Percentiles rank a stretch among this genome's conserved stretches.
These are phyloP conservation scores for Chlamydomonas sphaeroides DNA, from an alignment of 139 green algal genomes.

Conservation along the genomic window DNA sequence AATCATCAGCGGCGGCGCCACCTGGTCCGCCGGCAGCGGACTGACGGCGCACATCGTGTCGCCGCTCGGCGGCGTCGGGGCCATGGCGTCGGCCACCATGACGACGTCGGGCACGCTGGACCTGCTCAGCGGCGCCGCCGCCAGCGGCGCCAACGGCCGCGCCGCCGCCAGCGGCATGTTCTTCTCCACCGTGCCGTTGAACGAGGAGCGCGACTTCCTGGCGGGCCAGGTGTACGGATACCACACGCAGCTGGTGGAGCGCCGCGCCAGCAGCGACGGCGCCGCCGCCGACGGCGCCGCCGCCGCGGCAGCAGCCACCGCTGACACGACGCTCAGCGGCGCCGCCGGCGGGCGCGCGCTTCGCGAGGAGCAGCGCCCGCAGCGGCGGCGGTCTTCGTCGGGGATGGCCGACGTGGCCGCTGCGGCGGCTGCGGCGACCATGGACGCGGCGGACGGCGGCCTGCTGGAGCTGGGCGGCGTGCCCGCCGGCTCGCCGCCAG, in stretches of 20 bases:
- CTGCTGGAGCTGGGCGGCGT: background rate
- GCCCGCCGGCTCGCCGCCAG: background rate
- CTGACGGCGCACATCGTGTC: no score
- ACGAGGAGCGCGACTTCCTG: slow-evolving; percentile 35
- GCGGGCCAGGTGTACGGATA: slow-evolving; percentile 27
- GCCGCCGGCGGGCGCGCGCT: slow-evolving; percentile 33
- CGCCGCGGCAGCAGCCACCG: background rate
- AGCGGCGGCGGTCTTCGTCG: background rate
- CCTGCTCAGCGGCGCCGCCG: background rate
- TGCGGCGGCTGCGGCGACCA: background rate
- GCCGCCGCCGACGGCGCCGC: background rate
- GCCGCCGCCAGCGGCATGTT: background rate
- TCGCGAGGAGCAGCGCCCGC: slow-evolving; percentile 15
- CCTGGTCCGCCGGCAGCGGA: background rate
- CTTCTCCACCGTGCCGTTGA: slow-evolving; percentile 5
- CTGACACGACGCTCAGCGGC: background rate
- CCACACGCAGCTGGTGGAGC: slow-evolving; percentile 25
- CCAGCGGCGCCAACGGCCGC: background rate
- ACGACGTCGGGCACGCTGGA: background rate
- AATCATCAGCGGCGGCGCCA: background rate
- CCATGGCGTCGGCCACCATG: background rate
- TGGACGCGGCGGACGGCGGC: background rate
- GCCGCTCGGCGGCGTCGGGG: no score
- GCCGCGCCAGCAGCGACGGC: background rate
- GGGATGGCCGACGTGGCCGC: background rate